phyloP scores from a whole-genome alignment of 2,329 filamentous ascomycete genomes.

The Beauveria varroae region DNA sequence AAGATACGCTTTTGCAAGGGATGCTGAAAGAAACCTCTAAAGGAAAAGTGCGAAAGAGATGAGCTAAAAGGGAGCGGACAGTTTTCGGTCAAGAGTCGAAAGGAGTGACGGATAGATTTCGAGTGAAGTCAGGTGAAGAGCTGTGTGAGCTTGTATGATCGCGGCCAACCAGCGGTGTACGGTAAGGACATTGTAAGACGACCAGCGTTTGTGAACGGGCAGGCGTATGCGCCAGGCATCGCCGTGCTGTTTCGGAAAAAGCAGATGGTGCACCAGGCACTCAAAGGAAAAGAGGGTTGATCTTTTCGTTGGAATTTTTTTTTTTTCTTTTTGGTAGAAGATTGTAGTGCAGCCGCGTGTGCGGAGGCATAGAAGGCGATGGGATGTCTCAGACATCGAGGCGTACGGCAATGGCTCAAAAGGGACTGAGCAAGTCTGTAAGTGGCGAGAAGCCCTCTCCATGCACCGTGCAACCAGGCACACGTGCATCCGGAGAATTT shows the following conservation, averaged over 20 bases:
- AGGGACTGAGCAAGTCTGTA: background rate
- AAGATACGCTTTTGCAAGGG: too few relatives aligned
- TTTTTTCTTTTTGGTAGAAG: background rate
- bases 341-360: background rate
- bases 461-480: background rate
- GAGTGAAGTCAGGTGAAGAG: too few relatives aligned
- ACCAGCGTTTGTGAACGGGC: background rate
- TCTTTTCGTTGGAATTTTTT: too few relatives aligned
- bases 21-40: too few relatives aligned
- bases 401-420: background rate
- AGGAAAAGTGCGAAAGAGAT: too few relatives aligned
- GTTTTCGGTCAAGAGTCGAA: too few relatives aligned
- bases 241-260: background rate
- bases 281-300: too few relatives aligned
- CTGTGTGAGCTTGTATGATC: too few relatives aligned
- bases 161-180: too few relatives aligned
- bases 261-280: background rate
- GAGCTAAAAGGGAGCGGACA: too few relatives aligned
- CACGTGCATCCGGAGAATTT: background rate
- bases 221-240: background rate
- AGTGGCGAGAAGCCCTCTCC: background rate
- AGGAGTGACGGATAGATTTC: too few relatives aligned
- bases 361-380: background rate
- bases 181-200: background rate
- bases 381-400: constrained; percentile 1